Conservation (phyloP, 805 yeast species). For the Spathaspora passalidarum region DNA sequence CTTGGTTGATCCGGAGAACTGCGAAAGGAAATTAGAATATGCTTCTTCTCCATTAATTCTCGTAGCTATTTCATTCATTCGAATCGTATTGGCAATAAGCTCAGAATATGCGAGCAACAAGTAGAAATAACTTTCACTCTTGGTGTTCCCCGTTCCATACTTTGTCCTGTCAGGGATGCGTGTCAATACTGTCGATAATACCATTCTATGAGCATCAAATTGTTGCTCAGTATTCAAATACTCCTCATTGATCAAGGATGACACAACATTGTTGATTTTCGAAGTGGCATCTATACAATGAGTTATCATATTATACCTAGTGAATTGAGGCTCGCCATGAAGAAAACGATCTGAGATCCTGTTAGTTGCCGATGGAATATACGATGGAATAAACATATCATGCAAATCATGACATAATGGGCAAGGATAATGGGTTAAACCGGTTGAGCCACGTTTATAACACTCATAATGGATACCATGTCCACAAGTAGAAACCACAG, state of each 20-base stretch:
- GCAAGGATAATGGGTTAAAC: constrained; percentile 34
- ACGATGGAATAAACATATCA: constrained; percentile 46
- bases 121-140: constrained; percentile 17
- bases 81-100: constrained; percentile 47
- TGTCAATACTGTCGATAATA: background rate
- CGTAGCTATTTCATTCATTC: constrained; percentile 57
- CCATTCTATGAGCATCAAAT: background rate
- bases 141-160: background rate
- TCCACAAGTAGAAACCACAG: constrained; percentile 45
- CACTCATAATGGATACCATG: constrained; percentile 53
- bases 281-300: constrained; percentile 17
- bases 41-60: constrained; percentile 42
- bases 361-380: constrained; percentile 22
- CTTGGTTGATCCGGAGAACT: constrained; percentile 25
- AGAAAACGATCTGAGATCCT: constrained; percentile 10
- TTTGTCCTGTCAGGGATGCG: background rate
- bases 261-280: constrained; percentile 25
- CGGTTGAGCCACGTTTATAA: constrained; percentile 27
- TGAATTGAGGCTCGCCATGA: constrained; percentile 10
- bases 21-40: constrained; percentile 20
- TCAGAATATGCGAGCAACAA: constrained; percentile 19
- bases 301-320: constrained; percentile 21
- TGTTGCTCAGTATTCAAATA: background rate
- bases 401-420: constrained; percentile 49
- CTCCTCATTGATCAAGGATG: constrained; percentile 22